Conservation (phyloP, 768 basidiomycete genomes). For the Terana coerulea region DNA sequence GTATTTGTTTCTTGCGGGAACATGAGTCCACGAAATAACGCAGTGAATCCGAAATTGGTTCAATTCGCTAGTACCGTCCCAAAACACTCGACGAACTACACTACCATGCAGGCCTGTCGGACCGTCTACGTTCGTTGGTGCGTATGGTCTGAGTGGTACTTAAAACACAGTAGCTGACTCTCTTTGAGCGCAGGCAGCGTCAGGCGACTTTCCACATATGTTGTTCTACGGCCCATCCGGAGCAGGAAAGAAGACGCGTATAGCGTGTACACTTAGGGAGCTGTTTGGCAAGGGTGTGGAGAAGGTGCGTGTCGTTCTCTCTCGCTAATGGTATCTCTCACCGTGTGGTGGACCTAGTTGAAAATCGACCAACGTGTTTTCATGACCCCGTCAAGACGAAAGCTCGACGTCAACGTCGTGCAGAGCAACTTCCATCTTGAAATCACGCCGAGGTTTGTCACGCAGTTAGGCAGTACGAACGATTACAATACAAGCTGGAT, state of each 20-base stretch:
- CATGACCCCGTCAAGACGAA: constrained; percentile 88
- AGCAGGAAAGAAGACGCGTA: constrained; percentile 97
- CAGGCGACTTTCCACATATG: constrained; percentile 96
- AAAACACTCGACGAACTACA: constrained; percentile 79
- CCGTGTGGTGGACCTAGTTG: constrained; percentile 47
- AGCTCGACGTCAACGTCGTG: constrained; percentile 94
- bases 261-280: constrained; percentile 83
- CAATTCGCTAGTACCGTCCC: constrained; percentile 67
- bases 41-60: not conserved
- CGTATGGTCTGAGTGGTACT: too few relatives aligned
- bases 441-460: constrained; percentile 83
- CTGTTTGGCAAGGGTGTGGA: constrained; percentile 91
- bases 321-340: not conserved
- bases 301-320: constrained; percentile 57
- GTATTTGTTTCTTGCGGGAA: not conserved
- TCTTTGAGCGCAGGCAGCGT: constrained; percentile 55
- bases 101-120: constrained; percentile 81
- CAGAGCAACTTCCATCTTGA: constrained; percentile 98
- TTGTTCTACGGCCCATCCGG: constrained; percentile 97
- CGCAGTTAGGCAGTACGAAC: not conserved
- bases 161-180: not conserved
- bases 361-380: constrained; percentile 98
- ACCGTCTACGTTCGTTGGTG: constrained; percentile 76
- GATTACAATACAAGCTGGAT: not conserved
- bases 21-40: too few relatives aligned